Conservation (phyloP, 1,139 yeast genomes). For the Suhomyces kunorum region DNA sequence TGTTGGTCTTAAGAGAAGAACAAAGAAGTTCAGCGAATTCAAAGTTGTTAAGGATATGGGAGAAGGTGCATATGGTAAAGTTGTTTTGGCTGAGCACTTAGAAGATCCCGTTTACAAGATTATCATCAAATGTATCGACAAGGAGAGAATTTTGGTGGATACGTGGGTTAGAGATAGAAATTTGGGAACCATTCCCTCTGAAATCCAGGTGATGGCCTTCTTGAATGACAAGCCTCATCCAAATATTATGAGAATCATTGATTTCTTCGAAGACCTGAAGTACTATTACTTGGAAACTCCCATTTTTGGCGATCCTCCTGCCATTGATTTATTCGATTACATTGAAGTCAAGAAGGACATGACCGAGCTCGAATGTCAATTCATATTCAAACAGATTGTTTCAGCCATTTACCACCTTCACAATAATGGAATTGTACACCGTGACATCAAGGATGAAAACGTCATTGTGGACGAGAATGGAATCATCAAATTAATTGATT, state of each 20-base stretch:
- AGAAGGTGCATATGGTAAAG: slow-evolving; percentile 96
- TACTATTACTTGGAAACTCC: slow-evolving; percentile 90
- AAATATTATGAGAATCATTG: slow-evolving; percentile 78
- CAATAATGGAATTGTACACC: slow-evolving; percentile 81
- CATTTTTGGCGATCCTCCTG: slow-evolving; percentile 85
- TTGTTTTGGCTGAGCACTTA: slow-evolving; percentile 72
- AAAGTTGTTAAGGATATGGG: slow-evolving; percentile 77
- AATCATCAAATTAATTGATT: slow-evolving; percentile 82
- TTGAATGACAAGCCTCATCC: slow-evolving; percentile 78
- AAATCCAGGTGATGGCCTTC: slow-evolving; percentile 87
- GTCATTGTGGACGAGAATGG: slow-evolving; percentile 81
- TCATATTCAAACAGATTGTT: slow-evolving; percentile 77
- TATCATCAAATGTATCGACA: slow-evolving; percentile 85
- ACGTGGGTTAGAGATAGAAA: slow-evolving; percentile 95
- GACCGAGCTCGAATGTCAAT: slow-evolving; percentile 73
- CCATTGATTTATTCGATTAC: slow-evolving; percentile 86
- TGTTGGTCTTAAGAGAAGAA: slow-evolving; percentile 62
- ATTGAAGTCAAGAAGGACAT: slow-evolving; percentile 82
- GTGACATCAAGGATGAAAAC: slow-evolving; percentile 95
- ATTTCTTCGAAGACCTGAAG: slow-evolving; percentile 87
- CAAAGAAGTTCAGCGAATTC: slow-evolving; percentile 72
- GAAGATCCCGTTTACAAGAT: slow-evolving; percentile 64
- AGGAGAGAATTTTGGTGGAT: slow-evolving; percentile 89
- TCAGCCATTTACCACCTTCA: slow-evolving; percentile 82
- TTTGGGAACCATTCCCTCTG: slow-evolving; percentile 91